Evolutionary conservation across 2,329 filamentous ascomycete genomes (phyloP).

Genomic region (Helicocarpus griseus): DNA sequence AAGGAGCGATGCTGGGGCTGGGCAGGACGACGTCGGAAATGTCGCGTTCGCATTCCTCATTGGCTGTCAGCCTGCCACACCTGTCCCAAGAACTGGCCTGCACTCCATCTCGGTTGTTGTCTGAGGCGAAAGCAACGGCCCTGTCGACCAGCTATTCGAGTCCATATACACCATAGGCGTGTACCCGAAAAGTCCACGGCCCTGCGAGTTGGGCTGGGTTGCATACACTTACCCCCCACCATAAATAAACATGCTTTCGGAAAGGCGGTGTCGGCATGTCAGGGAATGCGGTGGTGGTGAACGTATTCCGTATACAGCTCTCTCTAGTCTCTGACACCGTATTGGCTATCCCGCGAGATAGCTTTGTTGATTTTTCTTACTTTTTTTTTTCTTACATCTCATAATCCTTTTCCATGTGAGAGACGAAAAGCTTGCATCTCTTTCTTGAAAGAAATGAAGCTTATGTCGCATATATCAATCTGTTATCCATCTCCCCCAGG

Average conservation of each 20-base stretch:
- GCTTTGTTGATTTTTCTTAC: background rate
- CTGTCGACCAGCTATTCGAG: constrained; percentile 3
- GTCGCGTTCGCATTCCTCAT: background rate
- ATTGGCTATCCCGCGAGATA: constrained; percentile 6
- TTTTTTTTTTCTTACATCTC: background rate
- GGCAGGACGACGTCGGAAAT: background rate
- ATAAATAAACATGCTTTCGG: background rate
- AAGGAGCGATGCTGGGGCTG: constrained; percentile 1
- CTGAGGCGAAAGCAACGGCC: constrained; percentile 2
- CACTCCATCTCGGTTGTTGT: background rate
- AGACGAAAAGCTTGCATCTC: background rate
- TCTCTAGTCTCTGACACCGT: constrained; percentile 1
- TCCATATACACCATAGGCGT: constrained; percentile 1
- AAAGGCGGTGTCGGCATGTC: constrained; percentile 7
- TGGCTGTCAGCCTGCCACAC: constrained; percentile 2
- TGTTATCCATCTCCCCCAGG: background rate
- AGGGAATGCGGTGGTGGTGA: background rate
- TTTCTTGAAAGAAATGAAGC: background rate
- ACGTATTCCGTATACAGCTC: background rate
- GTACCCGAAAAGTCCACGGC: constrained; percentile 8
- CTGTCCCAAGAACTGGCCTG: background rate
- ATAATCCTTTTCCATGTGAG: constrained; percentile 8
- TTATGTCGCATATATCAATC: background rate
- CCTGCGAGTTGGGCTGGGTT: background rate
- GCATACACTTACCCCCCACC: background rate